Conservation (phyloP, 1,139 yeast genomes). For the Barnettozyma hawaiiensis region DNA sequence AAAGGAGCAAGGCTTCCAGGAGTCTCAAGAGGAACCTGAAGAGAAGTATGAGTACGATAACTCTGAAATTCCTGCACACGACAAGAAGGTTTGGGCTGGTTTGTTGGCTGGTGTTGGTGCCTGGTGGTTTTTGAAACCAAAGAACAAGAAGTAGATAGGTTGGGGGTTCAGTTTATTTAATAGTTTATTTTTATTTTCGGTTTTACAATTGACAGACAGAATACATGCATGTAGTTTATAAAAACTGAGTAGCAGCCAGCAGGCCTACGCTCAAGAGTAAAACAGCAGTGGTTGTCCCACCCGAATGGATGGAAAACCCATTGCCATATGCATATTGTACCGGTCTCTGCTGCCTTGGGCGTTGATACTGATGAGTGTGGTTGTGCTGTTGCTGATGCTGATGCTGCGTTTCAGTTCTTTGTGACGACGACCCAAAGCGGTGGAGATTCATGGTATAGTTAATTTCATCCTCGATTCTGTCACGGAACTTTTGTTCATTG, state of each 20-base stretch:
- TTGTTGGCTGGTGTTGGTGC: conserved; percentile 19
- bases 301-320: conserved; percentile 5
- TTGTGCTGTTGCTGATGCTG: neutral
- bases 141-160: conserved; percentile 7
- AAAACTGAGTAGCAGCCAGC: conserved; percentile 5
- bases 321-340: conserved; percentile 2
- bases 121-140: conserved; percentile 23
- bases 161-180: neutral
- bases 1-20: conserved; percentile 1
- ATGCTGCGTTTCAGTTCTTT: neutral
- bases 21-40: conserved; percentile 6
- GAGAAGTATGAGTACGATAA: conserved; percentile 21
- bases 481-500: conserved; percentile 3
- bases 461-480: conserved; percentile 13
- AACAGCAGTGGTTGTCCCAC: conserved; percentile 5
- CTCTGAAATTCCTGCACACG: conserved; percentile 14
- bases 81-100: conserved; percentile 20
- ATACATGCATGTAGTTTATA: conserved; percentile 1
- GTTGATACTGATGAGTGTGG: conserved; percentile 1
- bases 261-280: conserved; percentile 4
- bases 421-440: conserved; percentile 16
- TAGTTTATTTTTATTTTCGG: neutral
- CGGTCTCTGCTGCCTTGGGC: neutral
- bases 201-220: neutral
- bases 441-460: conserved; percentile 21